Evolutionary conservation across 2,329 filamentous ascomycete species (phyloP), one percentile per base, ranked within the genome.

Genomic region (Colletotrichum agaves): DNA sequence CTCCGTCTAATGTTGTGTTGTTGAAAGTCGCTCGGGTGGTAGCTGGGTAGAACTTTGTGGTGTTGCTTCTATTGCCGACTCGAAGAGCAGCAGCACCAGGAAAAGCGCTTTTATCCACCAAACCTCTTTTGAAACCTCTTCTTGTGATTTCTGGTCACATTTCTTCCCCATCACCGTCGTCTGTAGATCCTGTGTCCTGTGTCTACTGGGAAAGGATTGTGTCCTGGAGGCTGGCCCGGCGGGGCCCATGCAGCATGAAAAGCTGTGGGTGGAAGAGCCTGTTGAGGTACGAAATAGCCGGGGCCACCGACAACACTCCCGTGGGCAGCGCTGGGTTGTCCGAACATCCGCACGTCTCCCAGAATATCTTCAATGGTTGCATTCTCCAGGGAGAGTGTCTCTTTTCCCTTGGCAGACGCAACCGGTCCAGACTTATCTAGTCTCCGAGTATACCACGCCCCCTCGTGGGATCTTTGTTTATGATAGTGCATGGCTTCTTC

Each of bases 361-460:
- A 70, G 19, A 27, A 68, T 68, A 35, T 63, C 67, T 15, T 66
- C 62, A 8, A 69, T 50, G 11, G 62, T 66, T 31, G 66, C 61
- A 7, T 66, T 61, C n/a, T 69, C 56, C 3, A 65, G 49, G 0
- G 44, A 39, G 0, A 66, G 21, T n/a, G 61, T 27, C 7, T 39
- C 6, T 3, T 49, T 50, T 5, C 56, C 23, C 41, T 64, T 53
- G 15, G 52, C 41, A 5, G 11, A 19, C 6, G 6, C 33, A 39
- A 17, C 37, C 0, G 6, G 15, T 56, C 58, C 52, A 58, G 67
- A 68, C 17, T 66, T 53, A 10, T 71, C 71, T 23, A 71, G 70
- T n/a, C 63, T 47, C 61, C 69, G 60, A 63, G 67, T 31, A 68
- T 74, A 72, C 72, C 72, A 49, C 52, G 73, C 43, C 44, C 67